Conservation (phyloP, 192 early-diverging fungal species). For the Tieghemiomyces parasiticus region DNA sequence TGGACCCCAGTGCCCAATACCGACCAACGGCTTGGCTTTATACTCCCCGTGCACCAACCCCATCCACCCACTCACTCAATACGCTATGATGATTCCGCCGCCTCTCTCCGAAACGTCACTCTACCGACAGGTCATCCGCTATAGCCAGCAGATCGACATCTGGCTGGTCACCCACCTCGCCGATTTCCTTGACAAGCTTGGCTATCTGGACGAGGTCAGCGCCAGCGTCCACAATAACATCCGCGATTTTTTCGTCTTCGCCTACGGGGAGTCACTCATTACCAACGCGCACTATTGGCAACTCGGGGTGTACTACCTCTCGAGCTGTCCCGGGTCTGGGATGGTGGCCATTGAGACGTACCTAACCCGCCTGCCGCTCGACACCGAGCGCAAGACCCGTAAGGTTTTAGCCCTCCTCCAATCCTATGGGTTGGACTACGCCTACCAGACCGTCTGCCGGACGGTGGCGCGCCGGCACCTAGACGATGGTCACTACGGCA, state of each 20-base stretch:
- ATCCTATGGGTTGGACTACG: constrained; percentile 19
- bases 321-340: constrained; percentile 12
- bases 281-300: constrained; percentile 31
- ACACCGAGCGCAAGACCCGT: constrained; percentile 27
- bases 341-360: constrained; percentile 16
- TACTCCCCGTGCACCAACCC: too few species aligned
- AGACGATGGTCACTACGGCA: constrained; percentile 34
- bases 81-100: too few species aligned
- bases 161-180: constrained; percentile 48
- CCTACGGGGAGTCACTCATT: constrained; percentile 18
- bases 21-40: too few species aligned
- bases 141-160: constrained; percentile 28
- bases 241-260: constrained; percentile 18
- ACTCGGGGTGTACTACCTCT: constrained; percentile 34
- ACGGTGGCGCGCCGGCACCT: constrained; percentile 32
- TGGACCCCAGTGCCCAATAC: too few species aligned
- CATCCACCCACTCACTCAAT: too few species aligned
- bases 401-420: constrained; percentile 38
- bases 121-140: too few species aligned
- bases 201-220: constrained; percentile 31
- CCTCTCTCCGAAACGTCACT: too few species aligned
- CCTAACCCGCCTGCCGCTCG: constrained; percentile 31
- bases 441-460: constrained; percentile 22
- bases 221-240: constrained; percentile 18
- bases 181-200: constrained; percentile 38